phyloP scores from a whole-genome alignment of 2,329 filamentous ascomycete genomes.

The Fusarium cicatricum region DNA sequence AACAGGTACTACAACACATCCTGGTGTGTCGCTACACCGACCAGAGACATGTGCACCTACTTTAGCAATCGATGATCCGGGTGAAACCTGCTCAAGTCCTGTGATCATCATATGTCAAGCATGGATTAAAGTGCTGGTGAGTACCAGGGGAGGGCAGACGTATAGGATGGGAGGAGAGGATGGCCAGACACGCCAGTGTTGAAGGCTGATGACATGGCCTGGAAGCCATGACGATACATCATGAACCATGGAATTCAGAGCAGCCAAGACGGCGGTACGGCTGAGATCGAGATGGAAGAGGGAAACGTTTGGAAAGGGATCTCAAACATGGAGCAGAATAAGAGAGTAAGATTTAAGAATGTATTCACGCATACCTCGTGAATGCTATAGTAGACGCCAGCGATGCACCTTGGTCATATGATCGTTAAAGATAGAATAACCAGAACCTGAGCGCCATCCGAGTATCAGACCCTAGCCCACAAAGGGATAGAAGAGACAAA shows the following conservation, averaged over 20 bases:
- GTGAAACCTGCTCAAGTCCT: not conserved
- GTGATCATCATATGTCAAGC: not conserved
- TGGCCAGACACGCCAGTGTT: conserved; percentile 28
- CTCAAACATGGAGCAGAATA: conserved; percentile 8
- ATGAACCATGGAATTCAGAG: conserved; percentile 7
- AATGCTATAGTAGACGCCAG: conserved; percentile 43
- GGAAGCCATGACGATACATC: conserved; percentile 13
- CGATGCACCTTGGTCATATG: conserved; percentile 43
- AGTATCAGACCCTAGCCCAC: conserved; percentile 14
- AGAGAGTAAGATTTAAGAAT: conserved; percentile 38
- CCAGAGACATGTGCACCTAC: not conserved
- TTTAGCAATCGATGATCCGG: not conserved
- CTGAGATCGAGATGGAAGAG: conserved; percentile 6
- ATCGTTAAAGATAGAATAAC: conserved; percentile 36
- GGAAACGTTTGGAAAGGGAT: conserved; percentile 10
- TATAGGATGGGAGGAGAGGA: conserved; percentile 1
- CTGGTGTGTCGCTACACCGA: not conserved
- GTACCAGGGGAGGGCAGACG: not conserved
- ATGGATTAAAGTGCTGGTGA: not conserved
- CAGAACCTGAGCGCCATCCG: conserved; percentile 37
- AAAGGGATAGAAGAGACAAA: conserved; percentile 1
- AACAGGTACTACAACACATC: not conserved
- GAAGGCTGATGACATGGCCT: conserved; percentile 18
- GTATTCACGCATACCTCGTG: conserved; percentile 47
- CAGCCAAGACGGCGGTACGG: conserved; percentile 4